These are phyloP conservation scores for Syzygium jambos DNA, from an alignment of 345 rosid species.

Conservation along the genomic window DNA sequence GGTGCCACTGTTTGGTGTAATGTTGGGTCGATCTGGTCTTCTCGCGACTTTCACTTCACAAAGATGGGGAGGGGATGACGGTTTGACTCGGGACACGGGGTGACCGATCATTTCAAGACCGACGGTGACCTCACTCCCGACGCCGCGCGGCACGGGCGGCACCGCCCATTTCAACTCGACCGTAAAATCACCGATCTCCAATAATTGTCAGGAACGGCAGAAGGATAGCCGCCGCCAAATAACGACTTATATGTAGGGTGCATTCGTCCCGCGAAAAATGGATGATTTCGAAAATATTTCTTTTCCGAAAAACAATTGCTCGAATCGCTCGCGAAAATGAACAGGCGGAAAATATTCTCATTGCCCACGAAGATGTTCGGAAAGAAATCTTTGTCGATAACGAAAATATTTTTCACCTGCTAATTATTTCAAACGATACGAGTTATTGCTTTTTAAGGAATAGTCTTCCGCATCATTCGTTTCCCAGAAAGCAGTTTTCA, in stretches of 20 bases:
- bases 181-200: too few relatives aligned
- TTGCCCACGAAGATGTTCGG: accelerated
- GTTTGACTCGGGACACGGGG: too few relatives aligned
- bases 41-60: too few relatives aligned
- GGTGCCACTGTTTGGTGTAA: not conserved
- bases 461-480: not conserved
- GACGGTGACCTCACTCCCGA: too few relatives aligned
- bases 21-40: not conserved
- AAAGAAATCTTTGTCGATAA: accelerated
- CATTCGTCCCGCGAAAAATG: not conserved
- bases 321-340: too few relatives aligned
- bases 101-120: too few relatives aligned
- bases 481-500: not conserved
- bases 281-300: too few relatives aligned
- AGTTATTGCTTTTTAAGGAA: not conserved
- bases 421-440: not conserved
- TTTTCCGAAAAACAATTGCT: not conserved
- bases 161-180: too few relatives aligned
- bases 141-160: too few relatives aligned
- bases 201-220: too few relatives aligned
- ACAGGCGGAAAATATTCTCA: accelerated
- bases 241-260: not conserved
- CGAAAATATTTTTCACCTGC: not conserved
- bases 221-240: not conserved
- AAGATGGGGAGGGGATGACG: too few relatives aligned